Percentiles rank a stretch among this genome's conserved stretches.
phyloP scores from a whole-genome alignment of 345 rosid genomes.

The Geranium rotundifolium region DNA sequence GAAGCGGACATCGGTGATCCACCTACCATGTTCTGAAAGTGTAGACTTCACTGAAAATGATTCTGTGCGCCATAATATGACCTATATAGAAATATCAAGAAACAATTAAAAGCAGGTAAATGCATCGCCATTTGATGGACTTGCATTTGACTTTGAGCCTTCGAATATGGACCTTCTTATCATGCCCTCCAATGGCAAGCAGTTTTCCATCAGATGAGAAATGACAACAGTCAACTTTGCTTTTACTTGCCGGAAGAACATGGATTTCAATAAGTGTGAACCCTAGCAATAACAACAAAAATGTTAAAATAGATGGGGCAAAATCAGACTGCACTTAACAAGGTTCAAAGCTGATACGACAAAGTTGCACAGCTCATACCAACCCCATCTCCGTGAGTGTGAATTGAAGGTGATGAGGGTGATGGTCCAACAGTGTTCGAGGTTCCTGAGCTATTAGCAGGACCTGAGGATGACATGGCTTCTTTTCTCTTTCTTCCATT shows the following conservation, averaged over 20 bases:
- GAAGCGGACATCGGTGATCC: conserved; percentile 63
- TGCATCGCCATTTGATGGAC: not conserved
- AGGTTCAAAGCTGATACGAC: not conserved
- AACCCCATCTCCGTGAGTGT: conserved; percentile 31
- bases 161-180: conserved; percentile 23
- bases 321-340: no score
- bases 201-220: conserved; percentile 62
- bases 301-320: not conserved
- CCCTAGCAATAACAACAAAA: conserved; percentile 20
- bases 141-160: not conserved
- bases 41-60: conserved; percentile 32
- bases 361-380: conserved; percentile 22
- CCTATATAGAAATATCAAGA: conserved; percentile 23
- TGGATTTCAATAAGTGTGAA: conserved; percentile 33
- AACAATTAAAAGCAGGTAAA: not conserved
- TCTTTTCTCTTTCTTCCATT: conserved; percentile 40
- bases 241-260: conserved; percentile 26
- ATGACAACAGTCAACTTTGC: conserved; percentile 47
- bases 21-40: conserved; percentile 49
- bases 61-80: conserved; percentile 47
- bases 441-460: conserved; percentile 46
- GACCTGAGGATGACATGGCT: conserved; percentile 42
- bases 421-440: conserved; percentile 43
- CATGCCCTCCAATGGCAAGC: conserved; percentile 62
- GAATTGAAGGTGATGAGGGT: conserved; percentile 46